Base-by-base conservation (phyloP, 2,329 filamentous ascomycete species). In the Colletotrichum gigasporum region DNA sequence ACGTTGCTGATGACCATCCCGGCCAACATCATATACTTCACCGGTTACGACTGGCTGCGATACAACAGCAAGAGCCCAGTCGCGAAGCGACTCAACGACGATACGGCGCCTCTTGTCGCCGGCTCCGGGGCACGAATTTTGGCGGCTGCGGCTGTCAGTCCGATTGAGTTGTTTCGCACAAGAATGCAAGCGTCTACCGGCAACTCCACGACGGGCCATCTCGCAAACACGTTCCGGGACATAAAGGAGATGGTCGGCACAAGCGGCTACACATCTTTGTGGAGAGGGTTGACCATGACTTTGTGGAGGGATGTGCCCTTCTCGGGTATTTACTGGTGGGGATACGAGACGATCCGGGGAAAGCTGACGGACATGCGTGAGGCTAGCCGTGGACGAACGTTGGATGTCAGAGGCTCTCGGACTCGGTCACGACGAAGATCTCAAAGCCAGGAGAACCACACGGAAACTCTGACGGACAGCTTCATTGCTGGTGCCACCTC, bases 221-320 rank as follows among this genome's bases (percentile, higher is more conserved):
- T 98, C 70, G 84, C 88, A 54, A 90, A 94, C 57, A 97, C 96
- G 0, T 83, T 97, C 61, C 82, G 86, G 39, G 91, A 91, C 3
- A 78, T 98, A 28, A 83, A 87, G 69, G 88, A 91, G 30, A 96
- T 97, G 93, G 92, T 97, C 1, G 83, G 84, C 9, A 79, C 81
- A 0, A 86, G 92, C 66, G 96, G 96, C 3, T 93, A 96, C 69
- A 84, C 85, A 1, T 93, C 94, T 2, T 81, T 99, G 0, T 99
- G 96, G 96, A 86, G 95, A 60, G 96, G 96, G 0, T 80, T 99
- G 58, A 94, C 91, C 0, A 81, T 99, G 71, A 98, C 95, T 0
- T 85, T 99, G 62, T 99, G 96, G 96, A 87, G 96, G 68, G 96
- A 99, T 74, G 96, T 98, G 0, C 96, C 96, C 0, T 99, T 99